phyloP scores from a whole-genome alignment of 2,329 filamentous ascomycete species.

The Tolypocladium album region DNA sequence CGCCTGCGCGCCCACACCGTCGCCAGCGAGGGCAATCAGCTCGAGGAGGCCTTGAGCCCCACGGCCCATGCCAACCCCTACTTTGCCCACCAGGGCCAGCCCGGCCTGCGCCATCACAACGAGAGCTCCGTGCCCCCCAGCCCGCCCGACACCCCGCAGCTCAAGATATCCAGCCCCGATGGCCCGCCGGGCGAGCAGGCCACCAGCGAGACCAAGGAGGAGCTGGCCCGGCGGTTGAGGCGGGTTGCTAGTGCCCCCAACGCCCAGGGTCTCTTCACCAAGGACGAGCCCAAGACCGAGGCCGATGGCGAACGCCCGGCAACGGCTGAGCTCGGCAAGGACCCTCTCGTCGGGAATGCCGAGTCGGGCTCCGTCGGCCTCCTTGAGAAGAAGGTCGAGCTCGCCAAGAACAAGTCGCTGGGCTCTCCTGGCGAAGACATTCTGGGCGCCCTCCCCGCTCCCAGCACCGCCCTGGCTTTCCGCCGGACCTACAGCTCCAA shows the following conservation, averaged over 20 bases:
- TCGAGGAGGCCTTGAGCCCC: conserved; percentile 83
- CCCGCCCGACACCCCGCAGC: conserved; percentile 77
- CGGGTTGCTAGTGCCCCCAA: conserved; percentile 95
- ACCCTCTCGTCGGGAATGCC: conserved; percentile 50
- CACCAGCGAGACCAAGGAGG: conserved; percentile 77
- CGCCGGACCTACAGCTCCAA: conserved; percentile 96
- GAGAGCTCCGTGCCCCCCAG: conserved; percentile 87
- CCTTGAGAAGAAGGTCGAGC: conserved; percentile 19
- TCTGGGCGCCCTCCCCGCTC: conserved; percentile 52
- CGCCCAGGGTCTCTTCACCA: conserved; percentile 79
- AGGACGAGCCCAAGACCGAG: conserved; percentile 20
- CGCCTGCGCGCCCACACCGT: conserved; percentile 84
- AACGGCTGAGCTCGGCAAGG: conserved; percentile 79
- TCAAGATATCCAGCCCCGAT: conserved; percentile 61
- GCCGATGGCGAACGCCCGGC: conserved; percentile 58
- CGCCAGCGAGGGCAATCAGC: conserved; percentile 80
- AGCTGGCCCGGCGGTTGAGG: conserved; percentile 82
- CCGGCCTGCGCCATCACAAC: conserved; percentile 87
- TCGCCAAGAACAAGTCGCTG: conserved; percentile 22
- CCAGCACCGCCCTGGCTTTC: conserved; percentile 64
- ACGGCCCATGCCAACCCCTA: conserved; percentile 95
- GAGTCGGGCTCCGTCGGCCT: conserved; percentile 30
- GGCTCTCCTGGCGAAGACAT: conserved; percentile 35
- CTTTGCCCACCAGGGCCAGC: conserved; percentile 91
- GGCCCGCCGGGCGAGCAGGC: conserved; percentile 55